Base-by-base conservation (phyloP, 192 early-diverging fungal species). In the Linnemannia schmuckeri region DNA sequence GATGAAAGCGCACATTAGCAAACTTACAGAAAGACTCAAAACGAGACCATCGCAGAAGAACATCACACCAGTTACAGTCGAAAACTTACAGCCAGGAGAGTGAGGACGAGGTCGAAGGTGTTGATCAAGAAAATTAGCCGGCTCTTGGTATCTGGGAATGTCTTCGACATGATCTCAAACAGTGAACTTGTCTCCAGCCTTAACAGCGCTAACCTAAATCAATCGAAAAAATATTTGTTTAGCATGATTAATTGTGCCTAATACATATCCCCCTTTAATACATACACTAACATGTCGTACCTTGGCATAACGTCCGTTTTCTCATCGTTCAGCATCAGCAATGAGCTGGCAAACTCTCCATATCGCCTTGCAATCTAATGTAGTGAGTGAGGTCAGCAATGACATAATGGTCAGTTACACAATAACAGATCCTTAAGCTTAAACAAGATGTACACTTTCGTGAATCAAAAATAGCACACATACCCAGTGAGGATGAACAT, bases 41-140 rank as follows among this genome's bases (percentile, higher is more conserved):
- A 52, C 22, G 35, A 49, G 6, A 9, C 27, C 40, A 41, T 15
- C 0, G 17, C 6, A 27, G 72, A 22, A 27, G 44, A n/a, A 4
- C n/a, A 49, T n/a, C 6, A 73, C 0, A 33, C 10, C 61, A 66
- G 6, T 9, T 42, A 71, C 38, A 15, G 35, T 13, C 61, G 4
- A 33, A n/a, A 4, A 44, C 91, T 73, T 90, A 95, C 97, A 61
- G 92, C 88, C 38, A 99, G 90, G 46, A 98, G 94, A 4, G 94
- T 91, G 37, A 96, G 89, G 30, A 98, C 93, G 22, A 98, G 89
- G 80, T 99, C 98, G 87, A 96, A 96, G 82, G 98, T 99, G 91
- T 98, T 99, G 85, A 99, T 97, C 77, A 97, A 89, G 79, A 98
- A 98, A 18, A 96, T 93, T 57, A 96, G 88, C 44, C 94, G 86